Evolutionary conservation across 257 asterid species (phyloP), one percentile per base, ranked within the genome.

Genomic region (Leonotis leonurus): DNA sequence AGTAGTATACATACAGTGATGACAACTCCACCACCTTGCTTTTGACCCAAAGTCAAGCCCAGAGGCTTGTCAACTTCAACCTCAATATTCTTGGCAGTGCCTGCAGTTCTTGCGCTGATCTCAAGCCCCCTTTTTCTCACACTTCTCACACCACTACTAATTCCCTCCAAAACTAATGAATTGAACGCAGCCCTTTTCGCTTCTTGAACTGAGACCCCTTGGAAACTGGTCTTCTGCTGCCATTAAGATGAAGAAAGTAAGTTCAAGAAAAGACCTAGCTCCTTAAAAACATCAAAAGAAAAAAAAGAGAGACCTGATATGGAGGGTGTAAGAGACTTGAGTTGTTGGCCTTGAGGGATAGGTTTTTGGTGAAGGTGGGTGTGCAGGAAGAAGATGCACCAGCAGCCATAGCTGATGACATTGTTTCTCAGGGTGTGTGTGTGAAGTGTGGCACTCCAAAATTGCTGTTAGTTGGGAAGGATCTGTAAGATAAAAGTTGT

Each of bases 41-140:
- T 92, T 67, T 82, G 97, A 33, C 99, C 97, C 26, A 89, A 55
- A 62, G 95, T 89, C 73, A 92, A 75, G n/a, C 99, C 99, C 81
- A 92, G 63, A 13, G 99, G 99, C 84, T 92, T 92, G 30, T 86
- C 96, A 64, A 92, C 99, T 60, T 92, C 99, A 53, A 85, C 97
- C 81, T 92, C 99, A 39, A 92, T 89, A 49, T 72, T 83, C 83
- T 86, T 89, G 1, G 95, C 81, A 61, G 95, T 73, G 2, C 83
- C 85, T 32, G 88, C 83, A 17, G 84, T 67, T 73, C 83, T 84
- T 46, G 97, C 94, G 2, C 63, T 78, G 46, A 92, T 78, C 65
- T 84, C 78, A 45, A 85, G 70, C 8, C 82, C 73, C 70, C 77
- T 77, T 44, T 54, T 79, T 56, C 52, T 63, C 35, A 62, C 60